phyloP scores from a whole-genome alignment of 306 rosid genomes.

The Styphnolobium japonicum region DNA sequence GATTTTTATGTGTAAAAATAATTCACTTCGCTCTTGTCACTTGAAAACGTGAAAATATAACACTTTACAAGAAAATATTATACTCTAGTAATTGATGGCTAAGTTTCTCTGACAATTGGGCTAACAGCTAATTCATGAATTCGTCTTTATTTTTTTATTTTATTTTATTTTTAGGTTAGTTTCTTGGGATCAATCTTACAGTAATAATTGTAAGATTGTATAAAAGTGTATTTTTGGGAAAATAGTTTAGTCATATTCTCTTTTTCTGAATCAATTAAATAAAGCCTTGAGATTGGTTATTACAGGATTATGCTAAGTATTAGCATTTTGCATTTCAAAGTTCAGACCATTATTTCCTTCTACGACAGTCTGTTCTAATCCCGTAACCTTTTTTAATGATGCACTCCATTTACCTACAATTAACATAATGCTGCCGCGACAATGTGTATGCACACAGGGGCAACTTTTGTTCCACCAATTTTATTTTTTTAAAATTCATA shows the following conservation, averaged over 20 bases:
- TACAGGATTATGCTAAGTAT: background rate
- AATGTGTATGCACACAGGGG: too few relatives aligned
- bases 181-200: background rate
- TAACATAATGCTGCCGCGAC: background rate
- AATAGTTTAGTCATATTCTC: background rate
- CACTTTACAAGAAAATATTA: too few relatives aligned
- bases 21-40: too few relatives aligned
- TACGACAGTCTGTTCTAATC: background rate
- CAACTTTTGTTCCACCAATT: too few relatives aligned
- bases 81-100: too few relatives aligned
- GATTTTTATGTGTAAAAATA: too few relatives aligned
- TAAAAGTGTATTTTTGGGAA: background rate
- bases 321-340: background rate
- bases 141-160: too few relatives aligned
- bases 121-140: too few relatives aligned
- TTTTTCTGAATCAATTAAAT: background rate
- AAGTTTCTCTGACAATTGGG: too few relatives aligned
- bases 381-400: background rate
- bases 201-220: background rate
- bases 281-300: background rate
- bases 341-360: background rate
- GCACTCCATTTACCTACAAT: background rate
- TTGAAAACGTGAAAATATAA: too few relatives aligned
- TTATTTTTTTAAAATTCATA: too few relatives aligned
- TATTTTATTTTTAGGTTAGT: too few relatives aligned